Base-by-base conservation (phyloP, 2,329 filamentous ascomycete genomes). In the Microcyclosporella mali region DNA sequence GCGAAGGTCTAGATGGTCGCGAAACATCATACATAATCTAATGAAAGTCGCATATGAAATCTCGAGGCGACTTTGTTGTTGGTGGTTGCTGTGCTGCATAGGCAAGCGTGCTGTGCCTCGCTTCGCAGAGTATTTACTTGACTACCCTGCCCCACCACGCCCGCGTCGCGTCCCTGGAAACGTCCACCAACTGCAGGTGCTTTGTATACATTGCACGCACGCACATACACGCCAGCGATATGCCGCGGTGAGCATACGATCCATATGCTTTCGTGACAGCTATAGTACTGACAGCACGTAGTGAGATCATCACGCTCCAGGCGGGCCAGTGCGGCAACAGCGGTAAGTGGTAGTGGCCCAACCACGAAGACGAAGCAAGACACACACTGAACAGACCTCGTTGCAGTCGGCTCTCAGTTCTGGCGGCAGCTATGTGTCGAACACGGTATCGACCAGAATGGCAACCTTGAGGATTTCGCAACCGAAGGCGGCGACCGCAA, bases 251-350 rank as follows among this genome's bases (percentile, higher is more conserved):
- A 42, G 40, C 31, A 21, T 16, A n/a, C 21, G n/a, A 16, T 17
- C 16, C 17, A 7, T 11, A 35, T 14, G n/a, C n/a, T 16, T 6
- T 17, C 8, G 15, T 6, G 33, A 11, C 3, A 32, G 15, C 11
- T 3, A 9, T 14, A 34, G 12, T 34, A 32, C 25, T 28, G 19
- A 33, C 30, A 17, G 14, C 17, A 9, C 8, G 7, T 58, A 95
- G 92, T 70, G 92, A 98, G 79, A 98, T 98, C 61, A 98, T 98
- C 69, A 98, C 94, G 50, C 85, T 98, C 60, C 92, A 98, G 72
- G 90, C 94, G 54, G 92, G 92, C 78, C 92, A 97, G 71, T 97
- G 92, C 77, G 92, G 90, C 78, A 97, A 97, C 73, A 95, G 89
- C 80, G 90, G 89, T 95, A 66, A 75, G 86, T 85, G 42, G 44